Percentiles rank a stretch among this genome's conserved stretches.
phyloP scores from a whole-genome alignment of 345 rosid species.

The Excoecaria agallocha region DNA sequence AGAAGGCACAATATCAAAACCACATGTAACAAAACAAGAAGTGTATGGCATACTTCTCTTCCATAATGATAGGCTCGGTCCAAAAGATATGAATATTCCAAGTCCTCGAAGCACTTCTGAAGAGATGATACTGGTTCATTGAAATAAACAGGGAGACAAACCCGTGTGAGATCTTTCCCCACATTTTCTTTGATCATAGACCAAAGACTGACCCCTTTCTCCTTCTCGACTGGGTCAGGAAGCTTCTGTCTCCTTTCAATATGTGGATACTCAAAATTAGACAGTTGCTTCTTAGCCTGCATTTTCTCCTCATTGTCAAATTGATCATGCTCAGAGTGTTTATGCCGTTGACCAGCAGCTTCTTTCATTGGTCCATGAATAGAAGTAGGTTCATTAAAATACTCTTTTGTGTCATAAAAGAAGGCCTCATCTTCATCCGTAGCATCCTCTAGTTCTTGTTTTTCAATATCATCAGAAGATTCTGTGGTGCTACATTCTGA shows the following conservation, averaged over 20 bases:
- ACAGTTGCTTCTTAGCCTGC: constrained; percentile 31
- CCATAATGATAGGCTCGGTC: constrained; percentile 83
- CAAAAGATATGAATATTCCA: constrained; percentile 89
- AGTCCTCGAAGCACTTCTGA: constrained; percentile 94
- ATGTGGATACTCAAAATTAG: constrained; percentile 33
- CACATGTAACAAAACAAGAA: constrained; percentile 1
- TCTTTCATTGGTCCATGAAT: constrained; percentile 38
- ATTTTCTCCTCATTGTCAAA: constrained; percentile 37
- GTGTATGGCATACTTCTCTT: constrained; percentile 49
- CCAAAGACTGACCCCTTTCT: constrained; percentile 97
- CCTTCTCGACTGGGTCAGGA: constrained; percentile 93
- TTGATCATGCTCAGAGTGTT: constrained; percentile 23
- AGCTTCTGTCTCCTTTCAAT: constrained; percentile 76
- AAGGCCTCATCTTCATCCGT: constrained; percentile 80
- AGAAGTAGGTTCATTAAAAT: constrained; percentile 46
- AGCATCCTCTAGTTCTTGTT: constrained; percentile 78
- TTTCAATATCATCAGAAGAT: constrained; percentile 93
- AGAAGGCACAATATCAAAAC: constrained; percentile 3
- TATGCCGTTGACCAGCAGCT: constrained; percentile 25
- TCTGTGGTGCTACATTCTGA: constrained; percentile 95
- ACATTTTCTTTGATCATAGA: constrained; percentile 98
- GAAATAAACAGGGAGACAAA: constrained; percentile 96
- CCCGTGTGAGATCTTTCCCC: constrained; percentile 95
- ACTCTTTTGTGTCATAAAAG: constrained; percentile 73
- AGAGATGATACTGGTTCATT: constrained; percentile 98